These are phyloP conservation scores for Rhodotorula sp. DNA, from an alignment of 1,284 basidiomycete genomes.

Conservation along the genomic window DNA sequence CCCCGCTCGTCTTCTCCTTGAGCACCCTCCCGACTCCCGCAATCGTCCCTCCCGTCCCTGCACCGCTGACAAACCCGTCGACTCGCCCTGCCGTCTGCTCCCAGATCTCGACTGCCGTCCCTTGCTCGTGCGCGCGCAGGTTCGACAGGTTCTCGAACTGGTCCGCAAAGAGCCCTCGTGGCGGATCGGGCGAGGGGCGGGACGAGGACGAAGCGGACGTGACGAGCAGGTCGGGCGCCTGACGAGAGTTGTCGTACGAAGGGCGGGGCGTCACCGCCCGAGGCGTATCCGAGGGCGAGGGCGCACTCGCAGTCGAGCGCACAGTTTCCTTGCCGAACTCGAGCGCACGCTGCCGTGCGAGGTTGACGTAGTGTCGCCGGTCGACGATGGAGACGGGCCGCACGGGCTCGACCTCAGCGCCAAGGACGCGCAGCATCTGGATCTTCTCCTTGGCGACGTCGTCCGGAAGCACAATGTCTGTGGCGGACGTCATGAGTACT, in stretches of 20 bases:
- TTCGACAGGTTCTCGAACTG: constrained; percentile 89
- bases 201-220: not conserved
- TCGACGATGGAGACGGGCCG: constrained; percentile 78
- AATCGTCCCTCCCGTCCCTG: constrained; percentile 91
- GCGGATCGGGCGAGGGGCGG: constrained; percentile 19
- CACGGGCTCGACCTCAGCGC: constrained; percentile 73
- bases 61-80: constrained; percentile 90
- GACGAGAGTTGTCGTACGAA: not conserved
- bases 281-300: constrained; percentile 4
- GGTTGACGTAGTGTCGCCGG: constrained; percentile 77
- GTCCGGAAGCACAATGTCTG: constrained; percentile 89
- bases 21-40: constrained; percentile 80
- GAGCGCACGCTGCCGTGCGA: constrained; percentile 66
- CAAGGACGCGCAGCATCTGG: constrained; percentile 76
- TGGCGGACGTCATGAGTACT: not conserved
- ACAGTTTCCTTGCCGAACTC: constrained; percentile 62
- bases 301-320: constrained; percentile 4
- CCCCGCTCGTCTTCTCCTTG: constrained; percentile 63
- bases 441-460: constrained; percentile 83
- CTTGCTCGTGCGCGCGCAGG: constrained; percentile 81
- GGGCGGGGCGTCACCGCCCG: not conserved
- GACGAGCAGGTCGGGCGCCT: constrained; percentile 22
- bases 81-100: constrained; percentile 80
- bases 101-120: constrained; percentile 96
- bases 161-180: constrained; percentile 71